Evolutionary conservation across 106 monocot species (phyloP), one percentile per base, ranked within the genome.

Genomic region (Dendrobium nobile): DNA sequence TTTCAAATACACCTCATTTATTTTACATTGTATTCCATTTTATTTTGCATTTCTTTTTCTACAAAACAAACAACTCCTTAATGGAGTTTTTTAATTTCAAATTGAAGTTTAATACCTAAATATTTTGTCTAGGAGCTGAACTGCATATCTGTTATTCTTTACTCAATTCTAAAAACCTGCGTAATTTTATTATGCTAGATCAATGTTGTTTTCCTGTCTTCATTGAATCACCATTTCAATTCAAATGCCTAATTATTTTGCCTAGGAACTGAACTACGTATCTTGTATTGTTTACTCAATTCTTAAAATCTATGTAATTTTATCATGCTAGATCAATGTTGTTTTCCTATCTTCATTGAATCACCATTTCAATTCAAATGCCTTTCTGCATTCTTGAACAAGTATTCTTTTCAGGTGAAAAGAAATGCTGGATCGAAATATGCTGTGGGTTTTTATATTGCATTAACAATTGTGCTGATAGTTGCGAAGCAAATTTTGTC

Each of bases 351-450:
- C 27, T 74, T 42, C 74, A 74, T 20, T 7, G n/a, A 44, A 31
- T 5, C 19, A 33, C 26, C 5, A 31, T 74, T 74, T 44, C 74
- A 43, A 74, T 74, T 31, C 9, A 7, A 31, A 74, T 19, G 7
- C 74, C 19, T 42, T 74, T 41, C 43, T 44, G 43, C 76, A 76
- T 48, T 48, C 45, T 48, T 48, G 51, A 17, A 76, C 9, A 44
- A 20, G 28, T 9, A 67, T 78, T 67, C 81, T 9, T 85, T 89
- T 82, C 92, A 97, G 96, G 77, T 90, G 27, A 87, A 78, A 80
- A 86, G 75, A 72, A 88, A 44, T 51, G 77, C 64, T 44, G 73
- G 54, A 19, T 88, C 87, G 48, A 89, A 85, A 31, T 82, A 85
- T 75, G 81, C 82, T 8, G n/a, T 88, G 77, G 85, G 82, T 27